Percentiles rank a stretch among this genome's conserved stretches.
Conservation (phyloP, 345 rosid genomes). For the Eucalyptus polyanthemos region DNA sequence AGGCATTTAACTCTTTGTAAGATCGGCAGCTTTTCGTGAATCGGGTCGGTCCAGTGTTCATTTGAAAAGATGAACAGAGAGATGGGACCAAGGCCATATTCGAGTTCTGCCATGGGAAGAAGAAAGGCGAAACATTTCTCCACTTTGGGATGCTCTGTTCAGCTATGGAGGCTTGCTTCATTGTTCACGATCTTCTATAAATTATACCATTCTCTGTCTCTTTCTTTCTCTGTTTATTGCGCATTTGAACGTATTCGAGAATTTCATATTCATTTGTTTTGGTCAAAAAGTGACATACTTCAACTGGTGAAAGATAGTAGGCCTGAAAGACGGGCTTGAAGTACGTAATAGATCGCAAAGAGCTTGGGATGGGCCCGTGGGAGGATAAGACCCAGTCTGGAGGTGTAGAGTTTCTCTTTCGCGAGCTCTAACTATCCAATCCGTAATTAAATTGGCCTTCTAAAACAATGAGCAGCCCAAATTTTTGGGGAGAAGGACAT, state of each 20-base stretch:
- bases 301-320: neutral
- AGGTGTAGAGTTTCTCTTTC: neutral
- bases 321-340: neutral
- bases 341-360: neutral
- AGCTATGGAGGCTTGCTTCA: neutral
- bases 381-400: neutral
- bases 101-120: neutral
- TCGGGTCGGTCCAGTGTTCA: neutral
- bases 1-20: neutral
- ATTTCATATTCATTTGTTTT: neutral
- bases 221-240: neutral
- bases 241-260: neutral
- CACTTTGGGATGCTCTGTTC: neutral
- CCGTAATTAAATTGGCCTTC: too few relatives aligned
- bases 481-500: too few relatives aligned
- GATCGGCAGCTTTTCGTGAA: neutral
- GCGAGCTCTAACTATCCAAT: too few relatives aligned
- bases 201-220: neutral
- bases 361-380: neutral
- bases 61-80: neutral
- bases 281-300: neutral
- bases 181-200: neutral
- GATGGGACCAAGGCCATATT: neutral
- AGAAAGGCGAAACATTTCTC: neutral
- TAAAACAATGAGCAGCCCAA: too few relatives aligned